These are phyloP conservation scores for Psilocybe azurescens DNA, from an alignment of 768 basidiomycete genomes.

Conservation along the genomic window DNA sequence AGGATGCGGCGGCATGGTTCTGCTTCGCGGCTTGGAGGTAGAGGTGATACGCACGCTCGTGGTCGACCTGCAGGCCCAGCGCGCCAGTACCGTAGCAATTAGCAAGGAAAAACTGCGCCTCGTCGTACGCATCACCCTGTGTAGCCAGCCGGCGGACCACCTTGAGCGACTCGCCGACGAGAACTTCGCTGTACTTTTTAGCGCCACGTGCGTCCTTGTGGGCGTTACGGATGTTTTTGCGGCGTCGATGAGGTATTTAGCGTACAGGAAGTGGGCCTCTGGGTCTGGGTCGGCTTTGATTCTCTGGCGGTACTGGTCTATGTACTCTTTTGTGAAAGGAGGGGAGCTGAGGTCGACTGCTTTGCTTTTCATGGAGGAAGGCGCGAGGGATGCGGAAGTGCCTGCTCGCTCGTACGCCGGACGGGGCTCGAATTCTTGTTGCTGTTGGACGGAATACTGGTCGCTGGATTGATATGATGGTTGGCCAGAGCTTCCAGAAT, in stretches of 20 bases:
- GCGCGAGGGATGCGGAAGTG: conserved; percentile 59
- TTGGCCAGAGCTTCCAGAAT: conserved; percentile 31
- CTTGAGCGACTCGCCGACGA: conserved; percentile 90
- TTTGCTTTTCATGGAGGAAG: conserved; percentile 72
- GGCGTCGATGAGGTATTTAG: conserved; percentile 99
- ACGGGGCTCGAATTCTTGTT: conserved; percentile 60
- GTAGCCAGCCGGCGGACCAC: conserved; percentile 92
- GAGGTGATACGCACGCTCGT: conserved; percentile 96
- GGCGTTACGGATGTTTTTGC: conserved; percentile 86
- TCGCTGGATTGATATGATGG: conserved; percentile 25
- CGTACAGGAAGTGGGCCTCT: conserved; percentile 95
- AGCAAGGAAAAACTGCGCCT: conserved; percentile 98
- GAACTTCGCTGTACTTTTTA: conserved; percentile 87
- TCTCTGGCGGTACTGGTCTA: conserved; percentile 95
- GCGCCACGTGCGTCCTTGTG: conserved; percentile 82
- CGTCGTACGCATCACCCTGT: conserved; percentile 89
- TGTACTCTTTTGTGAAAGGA: conserved; percentile 94
- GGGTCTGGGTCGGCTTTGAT: conserved; percentile 99
- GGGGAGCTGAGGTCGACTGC: conserved; percentile 83
- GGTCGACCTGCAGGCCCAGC: conserved; percentile 95
- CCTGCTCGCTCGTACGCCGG: conserved; percentile 61
- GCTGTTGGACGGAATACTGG: conserved; percentile 31
- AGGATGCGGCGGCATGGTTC: conserved; percentile 93
- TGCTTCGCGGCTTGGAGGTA: conserved; percentile 98
- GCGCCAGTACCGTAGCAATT: conserved; percentile 97